Evolutionary conservation across 441 rosid species (phyloP), one percentile per base, ranked within the genome.

Genomic region (Gossypium schwendimanii): DNA sequence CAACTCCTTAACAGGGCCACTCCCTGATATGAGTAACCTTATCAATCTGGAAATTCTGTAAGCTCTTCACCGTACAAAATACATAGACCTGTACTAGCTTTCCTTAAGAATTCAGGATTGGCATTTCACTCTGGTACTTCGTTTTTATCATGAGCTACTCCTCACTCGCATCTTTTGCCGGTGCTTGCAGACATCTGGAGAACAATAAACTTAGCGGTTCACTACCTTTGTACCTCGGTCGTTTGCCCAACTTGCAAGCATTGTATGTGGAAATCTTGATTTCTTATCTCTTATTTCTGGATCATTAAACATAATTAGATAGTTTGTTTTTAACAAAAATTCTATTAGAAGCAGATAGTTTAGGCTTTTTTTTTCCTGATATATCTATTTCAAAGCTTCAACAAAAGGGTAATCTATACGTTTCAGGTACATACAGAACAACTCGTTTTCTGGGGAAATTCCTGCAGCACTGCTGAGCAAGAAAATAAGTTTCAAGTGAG

Each of bases 21-120:
- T 94, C 52, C 98, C 99, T 15, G 94, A 87, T 73, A 76, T 92
- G 84, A 92, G 93, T 76, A 81, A 80, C 75, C 97, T 94, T 63
- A 80, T 84, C 77, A 84, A 85, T 79, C 77, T 94, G 75, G 83
- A 76, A 82, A 85, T 86, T 78, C 76, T 91, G 99, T 92, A 87
- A 90, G 92, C 82, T 77, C 69, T 69, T 31, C 53, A 60, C 33
- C 71, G 71, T 41, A 24, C 55, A 54, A 20, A 54, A 50, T 59
- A 67, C 44, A 49, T 59, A 49, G 12, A 49, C 17, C 7, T 26
- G 15, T 2, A 26, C 6, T 24, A 67, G 36, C 12, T 67, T 60
- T 67, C 75, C 39, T 23, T 36, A 4, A 9, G 11, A 67, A 44
- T 54, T 28, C 12, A 41, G 33, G 18, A 2, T 1, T 52, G 0